Evolutionary conservation across 306 rosid species (phyloP).

Genomic region (Erythrophleum fordii): DNA sequence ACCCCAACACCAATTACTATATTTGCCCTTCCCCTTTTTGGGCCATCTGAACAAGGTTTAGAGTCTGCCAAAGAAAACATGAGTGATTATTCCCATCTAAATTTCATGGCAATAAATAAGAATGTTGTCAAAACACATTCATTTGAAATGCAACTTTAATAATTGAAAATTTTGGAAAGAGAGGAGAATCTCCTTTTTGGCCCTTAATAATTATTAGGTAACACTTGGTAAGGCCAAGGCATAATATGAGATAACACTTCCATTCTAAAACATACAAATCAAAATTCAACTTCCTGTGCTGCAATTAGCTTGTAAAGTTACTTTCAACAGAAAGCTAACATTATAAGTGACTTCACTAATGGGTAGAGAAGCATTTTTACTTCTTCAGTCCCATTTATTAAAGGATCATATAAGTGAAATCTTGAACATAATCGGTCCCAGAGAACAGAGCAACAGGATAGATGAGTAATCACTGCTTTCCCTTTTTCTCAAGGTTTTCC

Average conservation of each 20-base stretch:
- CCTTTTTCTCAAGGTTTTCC: background rate
- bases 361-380: constrained; percentile 23
- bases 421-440: background rate
- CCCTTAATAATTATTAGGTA: background rate
- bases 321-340: background rate
- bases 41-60: constrained; percentile 38
- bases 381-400: background rate
- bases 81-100: constrained; percentile 2
- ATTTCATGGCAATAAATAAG: background rate
- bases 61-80: constrained; percentile 43
- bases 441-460: background rate
- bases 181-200: constrained; percentile 1
- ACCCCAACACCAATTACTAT: constrained; percentile 43
- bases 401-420: constrained; percentile 7
- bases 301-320: background rate
- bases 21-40: constrained; percentile 12
- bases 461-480: background rate
- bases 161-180: constrained; percentile 6
- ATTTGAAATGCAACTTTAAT: constrained; percentile 23
- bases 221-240: background rate
- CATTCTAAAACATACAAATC: background rate
- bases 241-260: background rate
- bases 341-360: background rate
- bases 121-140: constrained; percentile 31
- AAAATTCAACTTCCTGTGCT: background rate